Base-by-base conservation (phyloP, 164 flowering plant species). In the Pachysandra terminalis region DNA sequence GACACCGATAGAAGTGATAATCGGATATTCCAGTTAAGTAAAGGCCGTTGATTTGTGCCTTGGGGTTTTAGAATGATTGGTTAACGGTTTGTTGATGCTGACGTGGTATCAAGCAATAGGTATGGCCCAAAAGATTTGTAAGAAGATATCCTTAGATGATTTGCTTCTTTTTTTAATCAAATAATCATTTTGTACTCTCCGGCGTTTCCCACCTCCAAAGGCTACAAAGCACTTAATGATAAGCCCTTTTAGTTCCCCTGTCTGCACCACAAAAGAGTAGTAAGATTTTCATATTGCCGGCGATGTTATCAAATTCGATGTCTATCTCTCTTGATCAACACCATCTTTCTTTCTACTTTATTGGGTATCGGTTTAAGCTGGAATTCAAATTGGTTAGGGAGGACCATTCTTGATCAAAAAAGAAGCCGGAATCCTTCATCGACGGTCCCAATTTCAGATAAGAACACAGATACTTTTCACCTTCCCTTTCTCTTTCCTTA, bases 301-400 rank as follows among this genome's bases (percentile, higher is more conserved):
- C 22, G 37, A 27, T n/a, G n/a, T n/a, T 19, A 12, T 58, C 61
- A 23, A 60, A 37, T 32, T 19, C 19, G 32, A 19, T 14, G 32
- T 19, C 14, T 60, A 17, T 22, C 8, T 24, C 37, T 49, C 19
- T 19, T 19, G 53, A 4, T 21, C 23, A 25, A 63, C n/a, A n/a
- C 22, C 65, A 17, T 8, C 68, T 16, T 52, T 69, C 64, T n/a
- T 19, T 53, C 56, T 19, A 6, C 56, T 81, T 86, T n/a, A 19
- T 65, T 86, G 86, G 5, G 82, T 74, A 70, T 88, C 85, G 83
- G 86, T 83, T 77, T 83, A 19, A 27, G 21, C 19, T 17, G 19
- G 61, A 19, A 26, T 25, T 25, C 16, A 58, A 27, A 0, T 58
- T 12, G 61, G 4, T 2, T 16, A 59, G 19, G 8, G 22, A 53